Evolutionary conservation across 176 grass and related monocot genomes (phyloP).

Genomic region (Zea luxurians): DNA sequence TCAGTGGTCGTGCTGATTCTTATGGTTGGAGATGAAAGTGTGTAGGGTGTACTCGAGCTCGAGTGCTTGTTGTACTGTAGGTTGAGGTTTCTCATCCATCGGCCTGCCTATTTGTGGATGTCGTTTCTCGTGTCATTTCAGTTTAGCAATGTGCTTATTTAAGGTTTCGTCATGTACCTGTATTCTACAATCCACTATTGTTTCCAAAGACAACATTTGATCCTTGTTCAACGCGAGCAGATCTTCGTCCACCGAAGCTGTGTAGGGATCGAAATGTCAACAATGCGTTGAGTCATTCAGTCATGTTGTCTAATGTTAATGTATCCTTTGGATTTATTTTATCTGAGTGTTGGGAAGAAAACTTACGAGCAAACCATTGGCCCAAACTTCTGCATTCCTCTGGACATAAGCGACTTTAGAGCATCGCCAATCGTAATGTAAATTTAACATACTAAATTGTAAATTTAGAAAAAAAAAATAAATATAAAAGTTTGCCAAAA

Average conservation of each 20-base stretch:
- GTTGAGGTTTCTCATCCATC: background rate
- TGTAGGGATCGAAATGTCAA: too few relatives aligned
- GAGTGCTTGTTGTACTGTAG: conserved; percentile 16
- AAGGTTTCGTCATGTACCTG: background rate
- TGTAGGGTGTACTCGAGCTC: background rate
- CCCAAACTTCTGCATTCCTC: too few relatives aligned
- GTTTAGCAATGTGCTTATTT: background rate
- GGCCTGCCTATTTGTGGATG: background rate
- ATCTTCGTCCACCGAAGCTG: background rate
- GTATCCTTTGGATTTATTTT: too few relatives aligned
- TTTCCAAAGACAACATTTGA: background rate
- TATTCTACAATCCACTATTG: background rate
- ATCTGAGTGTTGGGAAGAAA: too few relatives aligned
- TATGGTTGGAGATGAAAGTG: background rate
- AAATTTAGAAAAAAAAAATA: too few relatives aligned
- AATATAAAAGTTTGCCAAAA: too few relatives aligned
- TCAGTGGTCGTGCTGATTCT: background rate
- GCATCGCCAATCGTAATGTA: too few relatives aligned
- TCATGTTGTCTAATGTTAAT: too few relatives aligned
- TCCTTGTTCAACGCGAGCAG: background rate
- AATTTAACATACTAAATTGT: too few relatives aligned
- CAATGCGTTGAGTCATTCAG: background rate
- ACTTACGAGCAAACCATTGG: too few relatives aligned
- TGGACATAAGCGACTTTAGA: too few relatives aligned
- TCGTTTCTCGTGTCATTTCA: background rate